Conservation (phyloP, 1,139 yeast species). For the Saccharomycopsis phalli region DNA sequence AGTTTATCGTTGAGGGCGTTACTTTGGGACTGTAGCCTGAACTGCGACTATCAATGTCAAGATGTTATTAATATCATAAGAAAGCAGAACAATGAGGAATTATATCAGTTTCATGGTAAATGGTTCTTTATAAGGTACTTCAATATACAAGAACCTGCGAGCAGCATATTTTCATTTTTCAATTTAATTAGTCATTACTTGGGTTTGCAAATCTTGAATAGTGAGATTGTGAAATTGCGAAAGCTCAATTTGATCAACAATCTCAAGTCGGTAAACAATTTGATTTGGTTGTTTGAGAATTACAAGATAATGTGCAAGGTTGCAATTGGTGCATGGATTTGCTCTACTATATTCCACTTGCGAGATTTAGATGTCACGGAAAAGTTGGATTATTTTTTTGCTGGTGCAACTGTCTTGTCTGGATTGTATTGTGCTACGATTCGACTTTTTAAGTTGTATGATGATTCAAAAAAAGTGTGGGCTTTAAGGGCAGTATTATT, state of each 20-base stretch:
- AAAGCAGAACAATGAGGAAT: conserved; percentile 35
- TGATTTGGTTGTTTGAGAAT: conserved; percentile 16
- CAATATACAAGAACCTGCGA: conserved; percentile 78
- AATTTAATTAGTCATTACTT: conserved; percentile 67
- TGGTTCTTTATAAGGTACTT: conserved; percentile 81
- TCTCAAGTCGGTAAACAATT: conserved; percentile 8
- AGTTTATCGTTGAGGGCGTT: conserved; percentile 39
- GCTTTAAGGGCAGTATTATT: conserved; percentile 28
- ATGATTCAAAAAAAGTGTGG: conserved; percentile 25
- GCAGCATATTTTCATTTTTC: conserved; percentile 72
- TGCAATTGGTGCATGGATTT: conserved; percentile 83
- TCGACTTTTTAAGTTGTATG: conserved; percentile 50
- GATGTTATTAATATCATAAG: conserved; percentile 56
- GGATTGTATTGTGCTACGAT: conserved; percentile 65
- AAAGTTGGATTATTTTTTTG: conserved; percentile 82
- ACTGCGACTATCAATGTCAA: conserved; percentile 93
- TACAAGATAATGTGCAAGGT: conserved; percentile 37
- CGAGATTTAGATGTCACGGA: conserved; percentile 77
- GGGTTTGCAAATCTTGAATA: conserved; percentile 40
- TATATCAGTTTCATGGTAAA: conserved; percentile 89
- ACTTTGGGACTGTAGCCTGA: conserved; percentile 70
- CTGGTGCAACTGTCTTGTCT: conserved; percentile 75
- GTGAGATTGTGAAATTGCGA: conserved; percentile 22
- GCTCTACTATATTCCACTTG: conserved; percentile 79
- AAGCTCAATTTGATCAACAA: conserved; percentile 21